Base-by-base conservation (phyloP, 768 basidiomycete species). In the Macrolepiota fuliginosa region DNA sequence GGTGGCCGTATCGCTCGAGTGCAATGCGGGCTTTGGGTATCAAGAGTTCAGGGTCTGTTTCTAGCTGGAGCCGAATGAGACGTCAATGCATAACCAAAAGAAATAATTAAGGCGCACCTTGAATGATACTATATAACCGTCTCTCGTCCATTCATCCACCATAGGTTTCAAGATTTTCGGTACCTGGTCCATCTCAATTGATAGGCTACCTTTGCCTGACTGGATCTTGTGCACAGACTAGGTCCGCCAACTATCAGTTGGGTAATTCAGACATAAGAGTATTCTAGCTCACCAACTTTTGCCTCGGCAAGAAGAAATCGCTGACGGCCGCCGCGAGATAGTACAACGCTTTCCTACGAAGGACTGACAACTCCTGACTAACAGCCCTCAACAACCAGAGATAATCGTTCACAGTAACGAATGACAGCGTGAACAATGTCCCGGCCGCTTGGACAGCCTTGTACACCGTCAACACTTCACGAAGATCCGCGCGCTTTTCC, bases 161-260 rank as follows among this genome's bases (percentile, higher is more conserved):
- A 99, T 79, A 0, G 94, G 91, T 72, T 92, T 91, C 50, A 99
- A 77, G 37, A 98, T 89, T 75, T 99, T 99, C 7, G 97, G 97
- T 0, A 98, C 96, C 72, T 98, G 95, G 70, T 99, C 97, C 97
- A 98, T 99, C 73, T 98, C 96, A 59, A 98, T 91, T 50, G 86
- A 84, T 25, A 98, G 77, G 65, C 89, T 96, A 1, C 96, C 96
- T 70, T 96, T 95, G 29, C 93, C 92, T 0, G 95, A 97, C 70
- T 98, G 96, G 39, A 99, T 98, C 77, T 99, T 99, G 77, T 99
- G 97, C 75, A 94, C 94, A 1, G 94, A 90, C 96, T 97, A 68
- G 0, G 29, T 36, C 37, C 17, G 22, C 7, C 7, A 46, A 51
- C 19, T 24, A 53, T 54, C 22, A 36, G 37, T 10, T 2, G 37